phyloP scores from a whole-genome alignment of 306 rosid species.

The Geum urbanum region DNA sequence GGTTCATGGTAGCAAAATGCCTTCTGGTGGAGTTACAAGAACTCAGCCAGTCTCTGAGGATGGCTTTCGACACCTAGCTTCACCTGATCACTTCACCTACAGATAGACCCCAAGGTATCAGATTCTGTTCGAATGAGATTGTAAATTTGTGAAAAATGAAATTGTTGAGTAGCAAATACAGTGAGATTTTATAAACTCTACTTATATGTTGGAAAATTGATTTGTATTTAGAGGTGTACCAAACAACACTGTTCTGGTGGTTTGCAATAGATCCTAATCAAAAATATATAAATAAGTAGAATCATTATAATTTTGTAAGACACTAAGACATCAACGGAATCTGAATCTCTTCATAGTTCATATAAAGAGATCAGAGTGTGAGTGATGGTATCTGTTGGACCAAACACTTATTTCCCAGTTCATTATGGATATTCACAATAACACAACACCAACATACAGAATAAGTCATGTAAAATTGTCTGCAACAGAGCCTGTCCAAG shows the following conservation, averaged over 20 bases:
- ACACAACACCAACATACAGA: no score
- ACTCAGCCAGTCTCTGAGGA: conserved; percentile 66
- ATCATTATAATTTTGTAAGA: not conserved
- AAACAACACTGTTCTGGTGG: not conserved
- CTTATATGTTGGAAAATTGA: not conserved
- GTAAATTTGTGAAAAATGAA: conserved; percentile 8
- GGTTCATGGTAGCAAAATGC: conserved; percentile 69
- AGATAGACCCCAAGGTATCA: not conserved
- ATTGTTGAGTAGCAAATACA: not conserved
- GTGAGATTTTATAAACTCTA: not conserved
- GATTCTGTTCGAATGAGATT: not conserved
- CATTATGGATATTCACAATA: no score
- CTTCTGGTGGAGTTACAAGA: conserved; percentile 68
- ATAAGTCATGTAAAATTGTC: no score
- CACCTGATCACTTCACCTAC: conserved; percentile 6
- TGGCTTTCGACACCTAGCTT: conserved; percentile 12
- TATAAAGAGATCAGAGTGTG: no score
- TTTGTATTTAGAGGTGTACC: not conserved
- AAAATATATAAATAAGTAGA: no score
- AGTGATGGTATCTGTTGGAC: no score
- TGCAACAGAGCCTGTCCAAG: no score
- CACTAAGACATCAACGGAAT: no score
- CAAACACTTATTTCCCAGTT: no score
- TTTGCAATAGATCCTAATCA: not conserved
- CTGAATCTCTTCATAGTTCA: no score